Evolutionary conservation across 2,329 filamentous ascomycete genomes (phyloP).

Genomic region (Penicillium sclerotigenum): DNA sequence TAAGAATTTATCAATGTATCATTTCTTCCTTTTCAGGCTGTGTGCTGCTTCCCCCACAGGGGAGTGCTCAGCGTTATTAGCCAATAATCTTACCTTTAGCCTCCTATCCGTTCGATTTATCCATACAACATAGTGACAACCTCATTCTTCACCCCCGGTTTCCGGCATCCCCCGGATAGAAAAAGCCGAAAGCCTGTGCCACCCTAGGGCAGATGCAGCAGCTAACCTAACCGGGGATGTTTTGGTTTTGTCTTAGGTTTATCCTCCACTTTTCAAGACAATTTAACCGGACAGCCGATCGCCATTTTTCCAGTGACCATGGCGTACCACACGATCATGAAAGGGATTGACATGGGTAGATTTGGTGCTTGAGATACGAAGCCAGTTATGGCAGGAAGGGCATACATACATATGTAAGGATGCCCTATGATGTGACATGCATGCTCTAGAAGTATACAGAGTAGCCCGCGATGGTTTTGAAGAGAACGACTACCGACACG

Average conservation of each 20-base stretch:
- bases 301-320: not conserved
- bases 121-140: not conserved
- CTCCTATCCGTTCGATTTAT: not conserved
- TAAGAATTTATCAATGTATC: conserved; percentile 15
- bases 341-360: too few relatives aligned
- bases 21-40: not conserved
- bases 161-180: not conserved
- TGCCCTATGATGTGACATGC: too few relatives aligned
- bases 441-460: too few relatives aligned
- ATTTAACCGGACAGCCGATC: conserved; percentile 14
- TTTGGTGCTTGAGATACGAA: too few relatives aligned
- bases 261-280: not conserved
- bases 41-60: not conserved
- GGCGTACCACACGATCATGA: too few relatives aligned
- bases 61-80: not conserved
- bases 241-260: not conserved
- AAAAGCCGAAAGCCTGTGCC: conserved; percentile 5
- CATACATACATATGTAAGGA: too few relatives aligned
- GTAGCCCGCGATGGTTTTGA: too few relatives aligned
- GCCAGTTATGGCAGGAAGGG: too few relatives aligned
- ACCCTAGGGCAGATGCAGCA: not conserved
- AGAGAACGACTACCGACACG: too few relatives aligned
- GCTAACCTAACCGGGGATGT: not conserved
- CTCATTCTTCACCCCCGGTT: not conserved
- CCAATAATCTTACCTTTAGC: not conserved